phyloP scores from a whole-genome alignment of 768 basidiomycete genomes.

The Rhodotorula toruloides region DNA sequence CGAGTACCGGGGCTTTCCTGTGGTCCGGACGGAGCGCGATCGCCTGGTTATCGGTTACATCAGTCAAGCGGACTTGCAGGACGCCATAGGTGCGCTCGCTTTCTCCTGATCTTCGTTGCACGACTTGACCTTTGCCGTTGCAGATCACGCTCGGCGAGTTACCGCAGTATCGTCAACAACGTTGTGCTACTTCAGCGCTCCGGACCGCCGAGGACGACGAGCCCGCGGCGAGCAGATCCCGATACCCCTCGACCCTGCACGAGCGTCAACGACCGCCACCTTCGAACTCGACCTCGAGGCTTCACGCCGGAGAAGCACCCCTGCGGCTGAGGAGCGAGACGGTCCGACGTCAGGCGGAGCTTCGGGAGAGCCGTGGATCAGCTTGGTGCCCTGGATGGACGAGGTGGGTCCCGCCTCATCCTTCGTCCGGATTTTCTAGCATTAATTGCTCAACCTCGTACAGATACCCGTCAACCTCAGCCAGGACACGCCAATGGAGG shows the following conservation, averaged over 20 bases:
- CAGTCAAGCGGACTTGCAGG: slow-evolving; percentile 82
- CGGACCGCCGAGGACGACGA: background rate
- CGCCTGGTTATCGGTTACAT: slow-evolving; percentile 76
- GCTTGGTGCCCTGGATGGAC: slow-evolving; percentile 36
- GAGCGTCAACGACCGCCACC: background rate
- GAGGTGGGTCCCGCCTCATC: slow-evolving; percentile 12
- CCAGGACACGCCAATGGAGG: slow-evolving; percentile 38
- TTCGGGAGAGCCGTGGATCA: slow-evolving; percentile 20
- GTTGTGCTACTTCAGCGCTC: slow-evolving; percentile 18
- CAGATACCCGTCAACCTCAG: slow-evolving; percentile 36
- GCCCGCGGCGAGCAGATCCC: slow-evolving; percentile 8
- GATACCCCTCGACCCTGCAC: background rate
- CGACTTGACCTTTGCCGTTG: background rate
- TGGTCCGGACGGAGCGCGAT: slow-evolving; percentile 9
- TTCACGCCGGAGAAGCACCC: no score
- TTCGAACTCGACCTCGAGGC: background rate
- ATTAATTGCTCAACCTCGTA: background rate
- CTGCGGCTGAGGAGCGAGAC: background rate
- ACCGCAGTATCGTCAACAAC: background rate
- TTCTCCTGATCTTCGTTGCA: background rate
- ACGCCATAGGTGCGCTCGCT: slow-evolving; percentile 57
- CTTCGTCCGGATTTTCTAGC: background rate
- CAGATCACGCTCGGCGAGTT: slow-evolving; percentile 8
- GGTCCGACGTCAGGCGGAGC: no score
- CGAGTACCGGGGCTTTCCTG: slow-evolving; percentile 39